These are phyloP conservation scores for Pholiota microspora DNA, from an alignment of 768 basidiomycete species.

Conservation along the genomic window DNA sequence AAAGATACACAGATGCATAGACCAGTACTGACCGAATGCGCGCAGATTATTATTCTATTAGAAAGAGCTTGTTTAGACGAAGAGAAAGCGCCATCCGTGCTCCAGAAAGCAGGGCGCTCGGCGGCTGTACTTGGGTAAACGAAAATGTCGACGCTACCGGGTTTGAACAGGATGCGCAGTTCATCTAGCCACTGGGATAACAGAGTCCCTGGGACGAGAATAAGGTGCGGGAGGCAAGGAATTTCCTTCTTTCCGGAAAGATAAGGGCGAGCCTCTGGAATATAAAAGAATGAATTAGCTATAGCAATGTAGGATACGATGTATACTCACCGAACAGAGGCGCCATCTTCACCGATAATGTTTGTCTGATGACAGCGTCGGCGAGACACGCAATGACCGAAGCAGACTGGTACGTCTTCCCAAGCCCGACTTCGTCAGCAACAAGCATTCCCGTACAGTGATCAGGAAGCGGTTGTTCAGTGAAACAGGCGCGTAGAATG, in stretches of 20 bases:
- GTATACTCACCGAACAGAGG: slow-evolving; percentile 5
- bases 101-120: slow-evolving; percentile 20
- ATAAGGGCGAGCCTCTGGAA: slow-evolving; percentile 2
- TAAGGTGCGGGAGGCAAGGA: slow-evolving; percentile 17
- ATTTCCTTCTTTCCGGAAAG: slow-evolving; percentile 1
- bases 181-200: slow-evolving; percentile 22
- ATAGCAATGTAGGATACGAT: background rate
- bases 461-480: background rate
- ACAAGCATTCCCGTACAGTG: slow-evolving; percentile 17
- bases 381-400: slow-evolving; percentile 19
- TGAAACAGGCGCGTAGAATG: slow-evolving; percentile 16
- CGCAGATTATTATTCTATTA: slow-evolving; percentile 19
- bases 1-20: background rate
- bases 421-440: slow-evolving; percentile 30
- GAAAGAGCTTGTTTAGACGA: slow-evolving; percentile 4
- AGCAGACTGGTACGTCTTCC: slow-evolving; percentile 26
- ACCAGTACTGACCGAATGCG: slow-evolving; percentile 23
- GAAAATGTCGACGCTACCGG: slow-evolving; percentile 22
- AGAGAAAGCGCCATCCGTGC: slow-evolving; percentile 6
- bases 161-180: slow-evolving; percentile 13
- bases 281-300: background rate
- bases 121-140: slow-evolving; percentile 17
- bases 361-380: slow-evolving; percentile 2
- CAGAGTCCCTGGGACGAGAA: slow-evolving; percentile 25
- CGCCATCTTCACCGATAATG: background rate